These are phyloP conservation scores for Pouteria glomerata DNA, from an alignment of 148 eudicot species.

Conservation along the genomic window DNA sequence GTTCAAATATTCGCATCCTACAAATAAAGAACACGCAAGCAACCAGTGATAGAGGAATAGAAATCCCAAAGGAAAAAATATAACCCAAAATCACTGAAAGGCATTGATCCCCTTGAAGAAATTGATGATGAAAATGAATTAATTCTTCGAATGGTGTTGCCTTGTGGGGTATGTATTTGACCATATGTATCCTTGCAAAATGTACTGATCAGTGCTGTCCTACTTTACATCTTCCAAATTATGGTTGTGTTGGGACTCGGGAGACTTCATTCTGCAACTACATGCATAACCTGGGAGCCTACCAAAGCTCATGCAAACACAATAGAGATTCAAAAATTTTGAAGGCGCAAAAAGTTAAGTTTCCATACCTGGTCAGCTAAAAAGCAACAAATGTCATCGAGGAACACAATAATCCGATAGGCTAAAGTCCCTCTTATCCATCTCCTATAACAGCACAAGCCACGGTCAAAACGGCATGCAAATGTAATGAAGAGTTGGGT, in stretches of 20 bases:
- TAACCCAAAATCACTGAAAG: too few species aligned
- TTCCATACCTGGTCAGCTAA: background rate
- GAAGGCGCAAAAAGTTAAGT: background rate
- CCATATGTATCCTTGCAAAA: background rate
- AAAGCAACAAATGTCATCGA: slow-evolving; percentile 1
- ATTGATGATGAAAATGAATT: background rate
- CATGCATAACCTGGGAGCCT: background rate
- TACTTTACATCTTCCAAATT: too few species aligned
- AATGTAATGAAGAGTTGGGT: background rate
- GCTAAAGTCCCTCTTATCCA: slow-evolving; percentile 39
- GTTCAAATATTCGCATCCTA: background rate
- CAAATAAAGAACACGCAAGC: background rate
- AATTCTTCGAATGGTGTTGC: background rate
- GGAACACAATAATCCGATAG: slow-evolving; percentile 2
- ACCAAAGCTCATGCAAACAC: background rate
- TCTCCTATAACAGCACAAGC: slow-evolving; percentile 21
- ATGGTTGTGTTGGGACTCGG: background rate
- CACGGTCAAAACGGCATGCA: background rate
- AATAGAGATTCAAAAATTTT: background rate
- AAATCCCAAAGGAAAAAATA: slow-evolving; percentile 4
- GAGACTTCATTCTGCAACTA: background rate
- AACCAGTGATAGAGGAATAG: background rate
- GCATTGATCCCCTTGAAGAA: too few species aligned
- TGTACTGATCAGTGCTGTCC: too few species aligned
- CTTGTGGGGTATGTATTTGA: background rate